phyloP scores from a whole-genome alignment of 371 early-diverging fungal genomes.

The Mucor piriformis region DNA sequence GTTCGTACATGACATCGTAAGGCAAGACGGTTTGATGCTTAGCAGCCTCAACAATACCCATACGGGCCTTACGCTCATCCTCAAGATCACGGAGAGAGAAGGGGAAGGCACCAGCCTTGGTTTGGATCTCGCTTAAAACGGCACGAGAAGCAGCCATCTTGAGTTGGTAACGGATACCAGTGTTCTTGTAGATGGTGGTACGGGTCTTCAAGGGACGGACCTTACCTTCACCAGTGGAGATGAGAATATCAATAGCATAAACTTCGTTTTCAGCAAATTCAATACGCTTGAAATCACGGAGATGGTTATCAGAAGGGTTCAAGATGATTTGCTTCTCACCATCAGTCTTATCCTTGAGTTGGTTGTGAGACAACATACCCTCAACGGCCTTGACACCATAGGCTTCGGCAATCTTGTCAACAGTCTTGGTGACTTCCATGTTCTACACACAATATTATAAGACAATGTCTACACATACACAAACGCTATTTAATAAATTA shows the following conservation, averaged over 20 bases:
- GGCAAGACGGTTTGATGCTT: slow-evolving; percentile 82
- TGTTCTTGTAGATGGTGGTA: slow-evolving; percentile 94
- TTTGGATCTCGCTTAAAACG: slow-evolving; percentile 76
- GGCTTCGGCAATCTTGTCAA: slow-evolving; percentile 78
- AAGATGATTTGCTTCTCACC: slow-evolving; percentile 91
- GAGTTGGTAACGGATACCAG: slow-evolving; percentile 80
- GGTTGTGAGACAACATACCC: slow-evolving; percentile 89
- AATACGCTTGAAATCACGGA: slow-evolving; percentile 69
- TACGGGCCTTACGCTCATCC: slow-evolving; percentile 88
- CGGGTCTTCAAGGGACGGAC: slow-evolving; percentile 71
- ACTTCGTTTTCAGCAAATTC: slow-evolving; percentile 89
- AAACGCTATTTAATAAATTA: too few species aligned
- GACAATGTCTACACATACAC: too few species aligned
- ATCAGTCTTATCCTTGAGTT: slow-evolving; percentile 84
- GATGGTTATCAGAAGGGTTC: slow-evolving; percentile 83
- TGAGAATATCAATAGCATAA: slow-evolving; percentile 82
- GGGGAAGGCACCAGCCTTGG: slow-evolving; percentile 85
- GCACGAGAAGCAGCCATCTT: slow-evolving; percentile 88
- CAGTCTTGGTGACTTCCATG: slow-evolving; percentile 80
- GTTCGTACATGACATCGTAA: slow-evolving; percentile 85
- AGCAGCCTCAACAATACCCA: slow-evolving; percentile 92
- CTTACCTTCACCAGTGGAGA: slow-evolving; percentile 91
- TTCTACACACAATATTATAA: slow-evolving; percentile 38
- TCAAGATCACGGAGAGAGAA: slow-evolving; percentile 81
- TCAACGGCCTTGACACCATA: slow-evolving; percentile 90